Base-by-base conservation (phyloP, 73 alveolate species). In the Tetrahymena malaccensis region DNA sequence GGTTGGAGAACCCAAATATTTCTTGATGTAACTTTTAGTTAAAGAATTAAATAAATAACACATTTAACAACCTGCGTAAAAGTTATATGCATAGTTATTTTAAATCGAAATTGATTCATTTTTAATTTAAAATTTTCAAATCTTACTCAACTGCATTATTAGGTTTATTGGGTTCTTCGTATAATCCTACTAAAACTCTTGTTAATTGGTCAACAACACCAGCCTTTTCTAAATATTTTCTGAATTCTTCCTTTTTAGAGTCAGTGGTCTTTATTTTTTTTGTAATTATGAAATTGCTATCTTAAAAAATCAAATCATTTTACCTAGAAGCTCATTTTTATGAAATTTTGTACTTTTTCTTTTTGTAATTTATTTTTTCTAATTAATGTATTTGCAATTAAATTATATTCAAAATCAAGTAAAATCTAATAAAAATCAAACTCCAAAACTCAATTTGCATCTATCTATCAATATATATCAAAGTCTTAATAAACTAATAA, bases 151-250 rank as follows among this genome's bases (percentile, higher is more conserved):
- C 96, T 33, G 99, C 99, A 97, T 97, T 97, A 94, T 96, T 85
- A 85, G 99, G 99, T 96, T 98, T 98, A 95, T 98, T 99, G 94
- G 98, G 98, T 94, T 98, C 99, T 94, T 98, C 99, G 96, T 98
- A 98, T 44, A 98, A 97, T 50, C 99, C 99, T 84, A 96, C 99
- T 37, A 98, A 96, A 15, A 98, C 99, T 96, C 98, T 98, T 0
- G 99, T 98, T 83, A 98, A 96, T 96, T 98, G 97, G 93, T 98
- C 99, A 13, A 98, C 97, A 27, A 98, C 99, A 19, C 99, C 99
- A 43, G 98, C 97, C 94, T 98, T 98, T 94, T 98, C 99, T 85
- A 98, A 96, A 97, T 98, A 98, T 94, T 97, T 95, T 96, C 99
- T 97, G 96, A 98, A 98, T 96, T 98, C 99, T 93, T 98, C 99